These are phyloP conservation scores for Diaporthe vaccinii DNA, from an alignment of 2,329 filamentous ascomycete genomes.

Conservation along the genomic window DNA sequence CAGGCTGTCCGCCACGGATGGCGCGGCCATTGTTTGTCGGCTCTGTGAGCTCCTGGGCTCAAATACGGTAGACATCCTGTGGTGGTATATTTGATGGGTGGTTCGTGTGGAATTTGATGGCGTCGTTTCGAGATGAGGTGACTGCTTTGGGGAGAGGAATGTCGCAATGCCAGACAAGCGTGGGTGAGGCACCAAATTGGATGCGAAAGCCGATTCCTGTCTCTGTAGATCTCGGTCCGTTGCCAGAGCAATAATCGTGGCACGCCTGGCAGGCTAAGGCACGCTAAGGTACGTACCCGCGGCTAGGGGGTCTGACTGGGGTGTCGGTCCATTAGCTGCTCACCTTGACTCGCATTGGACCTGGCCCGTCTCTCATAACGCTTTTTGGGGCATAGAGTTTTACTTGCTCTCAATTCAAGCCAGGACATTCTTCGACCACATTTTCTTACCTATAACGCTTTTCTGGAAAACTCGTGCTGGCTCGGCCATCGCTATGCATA, in stretches of 20 bases:
- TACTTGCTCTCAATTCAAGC: slow-evolving; percentile 3
- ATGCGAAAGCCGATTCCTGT: slow-evolving; percentile 4
- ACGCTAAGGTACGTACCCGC: slow-evolving; percentile 18
- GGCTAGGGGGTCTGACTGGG: slow-evolving; percentile 1
- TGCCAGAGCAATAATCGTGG: slow-evolving; percentile 41
- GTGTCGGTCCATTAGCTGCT: not conserved
- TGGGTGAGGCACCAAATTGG: not conserved
- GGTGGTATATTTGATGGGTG: slow-evolving; percentile 11
- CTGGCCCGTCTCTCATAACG: not conserved
- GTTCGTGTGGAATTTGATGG: not conserved
- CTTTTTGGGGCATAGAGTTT: slow-evolving; percentile 30
- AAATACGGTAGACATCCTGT: slow-evolving; percentile 71
- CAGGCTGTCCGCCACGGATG: slow-evolving; percentile 81
- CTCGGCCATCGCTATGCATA: slow-evolving; percentile 38
- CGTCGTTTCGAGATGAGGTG: not conserved
- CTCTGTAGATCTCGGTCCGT: slow-evolving; percentile 30
- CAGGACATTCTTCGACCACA: not conserved
- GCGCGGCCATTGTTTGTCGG: slow-evolving; percentile 70
- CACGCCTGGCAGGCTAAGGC: not conserved
- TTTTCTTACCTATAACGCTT: slow-evolving; percentile 3
- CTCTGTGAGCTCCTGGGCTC: slow-evolving; percentile 78
- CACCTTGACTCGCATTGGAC: slow-evolving; percentile 34
- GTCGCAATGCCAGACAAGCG: not conserved
- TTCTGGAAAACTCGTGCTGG: not conserved
- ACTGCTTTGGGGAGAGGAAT: not conserved